A percentile compares a stretch with the other conserved stretches of the same genome.
Conservation (phyloP, 345 rosid species). For the Isatis tinctoria region DNA sequence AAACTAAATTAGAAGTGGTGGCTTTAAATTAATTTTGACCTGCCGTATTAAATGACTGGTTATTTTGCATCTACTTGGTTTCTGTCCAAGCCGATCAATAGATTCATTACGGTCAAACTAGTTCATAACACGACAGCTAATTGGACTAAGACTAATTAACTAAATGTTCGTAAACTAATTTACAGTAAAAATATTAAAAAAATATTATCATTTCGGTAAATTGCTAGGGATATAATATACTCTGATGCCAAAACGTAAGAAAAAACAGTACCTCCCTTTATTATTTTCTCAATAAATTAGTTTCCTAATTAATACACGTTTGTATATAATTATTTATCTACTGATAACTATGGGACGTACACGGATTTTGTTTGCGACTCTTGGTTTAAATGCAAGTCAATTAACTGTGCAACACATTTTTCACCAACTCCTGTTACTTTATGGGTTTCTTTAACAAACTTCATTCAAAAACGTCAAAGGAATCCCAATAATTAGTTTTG, state of each 20-base stretch:
- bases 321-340: too few relatives aligned
- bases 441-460: not conserved
- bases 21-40: not conserved
- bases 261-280: not conserved
- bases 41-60: constrained; percentile 13
- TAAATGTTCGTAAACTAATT: not conserved
- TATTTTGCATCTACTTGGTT: not conserved
- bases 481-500: not conserved
- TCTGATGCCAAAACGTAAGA: not conserved
- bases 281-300: too few relatives aligned
- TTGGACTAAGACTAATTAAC: not conserved
- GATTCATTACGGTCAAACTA: constrained; percentile 2
- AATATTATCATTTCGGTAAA: not conserved
- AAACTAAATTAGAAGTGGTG: not conserved
- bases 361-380: not conserved
- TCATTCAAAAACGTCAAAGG: not conserved
- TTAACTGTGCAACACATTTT: not conserved
- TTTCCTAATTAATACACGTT: too few relatives aligned
- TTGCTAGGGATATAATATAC: not conserved
- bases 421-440: not conserved
- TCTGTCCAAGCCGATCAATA: not conserved
- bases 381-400: not conserved
- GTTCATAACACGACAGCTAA: not conserved
- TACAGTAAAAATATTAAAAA: not conserved
- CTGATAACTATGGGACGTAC: too few relatives aligned